Conservation (phyloP, 2,329 filamentous ascomycete species). For the Nigrograna mackinnonii region DNA sequence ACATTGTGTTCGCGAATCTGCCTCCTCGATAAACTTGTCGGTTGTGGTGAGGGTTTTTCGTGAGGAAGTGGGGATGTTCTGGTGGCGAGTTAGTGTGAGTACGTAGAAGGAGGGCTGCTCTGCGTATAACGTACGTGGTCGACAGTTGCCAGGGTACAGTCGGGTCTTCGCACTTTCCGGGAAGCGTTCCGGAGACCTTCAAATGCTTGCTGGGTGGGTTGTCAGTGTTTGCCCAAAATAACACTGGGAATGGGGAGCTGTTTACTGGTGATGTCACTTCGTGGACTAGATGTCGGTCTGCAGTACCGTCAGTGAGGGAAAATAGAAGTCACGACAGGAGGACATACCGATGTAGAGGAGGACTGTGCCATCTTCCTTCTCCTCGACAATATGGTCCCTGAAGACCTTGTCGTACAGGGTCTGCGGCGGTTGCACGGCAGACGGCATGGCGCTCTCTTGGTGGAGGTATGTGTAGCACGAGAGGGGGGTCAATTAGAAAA, state of each 20-base stretch:
- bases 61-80: slow-evolving; percentile 93
- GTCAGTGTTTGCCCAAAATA: slow-evolving; percentile 12
- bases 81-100: slow-evolving; percentile 16
- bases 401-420: slow-evolving; percentile 99
- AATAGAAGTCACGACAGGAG: background rate
- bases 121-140: slow-evolving; percentile 80
- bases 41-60: slow-evolving; percentile 94
- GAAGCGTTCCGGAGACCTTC: slow-evolving; percentile 90
- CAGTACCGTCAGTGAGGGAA: slow-evolving; percentile 23
- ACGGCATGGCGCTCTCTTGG: slow-evolving; percentile 67
- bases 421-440: slow-evolving; percentile 70
- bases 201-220: slow-evolving; percentile 77
- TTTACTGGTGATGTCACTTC: slow-evolving; percentile 95
- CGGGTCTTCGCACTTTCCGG: slow-evolving; percentile 85
- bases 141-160: slow-evolving; percentile 95
- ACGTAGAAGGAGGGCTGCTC: background rate
- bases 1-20: slow-evolving; percentile 91
- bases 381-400: slow-evolving; percentile 89
- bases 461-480: slow-evolving; percentile 20
- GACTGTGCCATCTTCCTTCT: slow-evolving; percentile 91
- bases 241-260: slow-evolving; percentile 11
- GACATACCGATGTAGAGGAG: slow-evolving; percentile 86
- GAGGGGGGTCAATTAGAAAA: slow-evolving; percentile 12
- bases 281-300: slow-evolving; percentile 93
- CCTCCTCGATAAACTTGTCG: slow-evolving; percentile 90